Evolutionary conservation across 371 early-diverging fungal genomes (phyloP), one percentile per base, ranked within the genome.

Genomic region (Cokeromyces recurvatus): DNA sequence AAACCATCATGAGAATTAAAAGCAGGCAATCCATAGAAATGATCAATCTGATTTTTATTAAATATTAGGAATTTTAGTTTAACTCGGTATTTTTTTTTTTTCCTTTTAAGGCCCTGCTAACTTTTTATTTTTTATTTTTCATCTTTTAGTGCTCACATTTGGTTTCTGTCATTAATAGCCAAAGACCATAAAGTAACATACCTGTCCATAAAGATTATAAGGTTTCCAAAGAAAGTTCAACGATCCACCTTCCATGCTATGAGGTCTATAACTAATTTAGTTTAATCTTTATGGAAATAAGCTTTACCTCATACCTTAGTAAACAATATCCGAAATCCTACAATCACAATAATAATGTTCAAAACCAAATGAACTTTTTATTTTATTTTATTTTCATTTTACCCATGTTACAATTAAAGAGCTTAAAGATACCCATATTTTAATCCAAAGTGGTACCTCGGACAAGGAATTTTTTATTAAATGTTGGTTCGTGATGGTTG

Each of bases 321-420:
- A 71, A 53, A 38, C 71, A 71, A 34, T 67, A 67, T 12, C 53
- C 57, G 34, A 58, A 57, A 51, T 71, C 71, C 71, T 68, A 37
- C 6, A 11, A 9, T 35, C 22, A 32, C 35, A 34, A 9, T 34
- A 9, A 11, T 15, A 34, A 29, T 29, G 8, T 8, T 8, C 29
- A 27, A 11, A 38, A 25, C 10, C 8, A 15, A 12, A 15, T 40
- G 5, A 24, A 43, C 27, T 8, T n/a, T 5, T 24, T 8, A 24
- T 14, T 31, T n/a, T 12, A 8, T 5, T n/a, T 1, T 29, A 34
- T 25, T 32, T 21, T n/a, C 3, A 25, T 40, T n/a, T 34, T 60
- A 65, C 65, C 60, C 61, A 65, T 23, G 51, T 36, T 4, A 65
- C 65, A 17, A 65, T 10, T 9, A 65, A 19, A 2, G 61, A 60